Conservation (phyloP, 2,329 filamentous ascomycete species). For the Clonostachys byssicola region DNA sequence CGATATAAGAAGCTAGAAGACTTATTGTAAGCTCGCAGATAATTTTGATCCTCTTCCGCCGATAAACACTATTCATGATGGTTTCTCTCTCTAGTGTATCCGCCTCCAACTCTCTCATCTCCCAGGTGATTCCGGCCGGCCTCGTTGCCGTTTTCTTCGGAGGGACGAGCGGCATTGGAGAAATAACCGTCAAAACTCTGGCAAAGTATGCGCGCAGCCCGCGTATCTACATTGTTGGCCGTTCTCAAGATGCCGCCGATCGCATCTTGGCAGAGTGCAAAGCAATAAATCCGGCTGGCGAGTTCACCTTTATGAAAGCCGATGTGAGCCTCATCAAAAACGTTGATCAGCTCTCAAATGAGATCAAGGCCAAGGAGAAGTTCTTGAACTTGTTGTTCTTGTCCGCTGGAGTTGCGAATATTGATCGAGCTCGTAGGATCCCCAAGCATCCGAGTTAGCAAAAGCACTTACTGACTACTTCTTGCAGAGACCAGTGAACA, state of each 20-base stretch:
- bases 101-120: too few species aligned
- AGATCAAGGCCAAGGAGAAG: conserved; percentile 36
- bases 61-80: too few species aligned
- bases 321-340: conserved; percentile 45
- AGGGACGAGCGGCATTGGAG: conserved; percentile 51
- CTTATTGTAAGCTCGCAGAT: too few species aligned
- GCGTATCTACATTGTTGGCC: conserved; percentile 47
- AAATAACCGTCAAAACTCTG: conserved; percentile 39
- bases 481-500: conserved; percentile 50
- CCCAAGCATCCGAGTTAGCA: too few species aligned
- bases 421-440: conserved; percentile 2
- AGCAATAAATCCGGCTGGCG: conserved; percentile 32
- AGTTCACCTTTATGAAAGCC: conserved; percentile 40
- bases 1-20: too few species aligned
- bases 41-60: too few species aligned
- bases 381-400: conserved; percentile 42
- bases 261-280: conserved; percentile 34
- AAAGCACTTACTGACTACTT: neutral
- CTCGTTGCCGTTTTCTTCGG: conserved; percentile 46
- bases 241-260: conserved; percentile 27
- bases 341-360: conserved; percentile 40
- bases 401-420: conserved; percentile 28
- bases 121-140: neutral
- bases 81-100: too few species aligned
- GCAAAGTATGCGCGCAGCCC: conserved; percentile 31